Percentiles rank a stretch among this genome's conserved stretches.
Evolutionary conservation across 2,329 filamentous ascomycete genomes (phyloP).

Genomic region (Huntiella bhutanensis): DNA sequence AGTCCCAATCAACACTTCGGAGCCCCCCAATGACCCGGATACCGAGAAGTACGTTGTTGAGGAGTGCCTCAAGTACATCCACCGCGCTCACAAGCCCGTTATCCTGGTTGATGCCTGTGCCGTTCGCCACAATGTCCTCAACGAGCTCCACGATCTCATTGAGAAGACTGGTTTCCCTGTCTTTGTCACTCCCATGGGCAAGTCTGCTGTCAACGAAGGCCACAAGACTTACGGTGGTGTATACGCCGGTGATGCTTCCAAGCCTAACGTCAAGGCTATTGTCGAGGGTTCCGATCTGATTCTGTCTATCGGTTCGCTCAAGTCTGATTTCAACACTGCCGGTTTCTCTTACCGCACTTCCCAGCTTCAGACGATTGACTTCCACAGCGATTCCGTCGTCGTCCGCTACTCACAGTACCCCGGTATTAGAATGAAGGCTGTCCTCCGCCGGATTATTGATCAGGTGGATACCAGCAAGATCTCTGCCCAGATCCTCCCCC

Average conservation of each 20-base stretch:
- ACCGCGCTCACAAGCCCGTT: constrained; percentile 53
- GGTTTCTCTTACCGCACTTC: constrained; percentile 67
- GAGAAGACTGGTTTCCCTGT: constrained; percentile 57
- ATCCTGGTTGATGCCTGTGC: constrained; percentile 72
- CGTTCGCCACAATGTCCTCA: constrained; percentile 52
- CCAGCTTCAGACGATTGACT: constrained; percentile 60
- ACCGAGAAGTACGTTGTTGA: constrained; percentile 70
- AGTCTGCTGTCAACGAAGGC: constrained; percentile 62
- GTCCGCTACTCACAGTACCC: constrained; percentile 68
- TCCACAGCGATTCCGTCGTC: constrained; percentile 54
- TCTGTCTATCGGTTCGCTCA: constrained; percentile 47
- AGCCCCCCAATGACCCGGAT: constrained; percentile 46
- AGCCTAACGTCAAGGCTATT: constrained; percentile 39
- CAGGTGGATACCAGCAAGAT: constrained; percentile 39
- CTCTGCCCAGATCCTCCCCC: constrained; percentile 24
- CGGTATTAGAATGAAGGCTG: constrained; percentile 56
- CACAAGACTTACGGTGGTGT: constrained; percentile 64
- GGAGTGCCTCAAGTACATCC: constrained; percentile 54
- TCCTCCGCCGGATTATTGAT: constrained; percentile 51
- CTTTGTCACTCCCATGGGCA: constrained; percentile 83
- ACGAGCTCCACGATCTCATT: constrained; percentile 55
- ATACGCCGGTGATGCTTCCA: constrained; percentile 62
- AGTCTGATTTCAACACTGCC: constrained; percentile 58
- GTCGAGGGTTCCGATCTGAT: constrained; percentile 55
- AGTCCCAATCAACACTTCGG: constrained; percentile 47